These are phyloP conservation scores for Cucurbita ficifolia DNA, from an alignment of 306 rosid genomes.

Conservation along the genomic window DNA sequence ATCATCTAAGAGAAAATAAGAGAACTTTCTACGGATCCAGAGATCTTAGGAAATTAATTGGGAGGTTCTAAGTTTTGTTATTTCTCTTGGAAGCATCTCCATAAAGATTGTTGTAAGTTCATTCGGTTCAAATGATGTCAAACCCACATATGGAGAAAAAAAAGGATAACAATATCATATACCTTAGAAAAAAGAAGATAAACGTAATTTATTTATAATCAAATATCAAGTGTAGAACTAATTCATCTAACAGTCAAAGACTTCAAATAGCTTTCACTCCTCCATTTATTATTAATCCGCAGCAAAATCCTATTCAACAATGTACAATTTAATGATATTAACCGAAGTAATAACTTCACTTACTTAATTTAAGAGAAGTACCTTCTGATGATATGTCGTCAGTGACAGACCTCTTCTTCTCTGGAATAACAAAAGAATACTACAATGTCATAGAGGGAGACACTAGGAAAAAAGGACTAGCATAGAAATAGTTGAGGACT, in stretches of 20 bases:
- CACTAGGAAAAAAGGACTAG: constrained; percentile 7
- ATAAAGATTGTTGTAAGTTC: background rate
- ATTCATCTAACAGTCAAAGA: background rate
- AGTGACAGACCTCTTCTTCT: constrained; percentile 49
- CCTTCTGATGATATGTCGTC: constrained; percentile 36
- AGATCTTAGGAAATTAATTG: background rate
- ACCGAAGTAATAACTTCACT: constrained; percentile 6
- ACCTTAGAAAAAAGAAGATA: background rate
- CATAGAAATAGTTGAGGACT: background rate
- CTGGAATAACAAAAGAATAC: constrained; percentile 26
- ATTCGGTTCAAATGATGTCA: background rate
- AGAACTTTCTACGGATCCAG: too few species aligned
- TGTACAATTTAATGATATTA: background rate
- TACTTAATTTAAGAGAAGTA: constrained; percentile 55
- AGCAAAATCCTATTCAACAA: background rate
- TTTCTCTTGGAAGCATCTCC: background rate
- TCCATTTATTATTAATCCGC: background rate
- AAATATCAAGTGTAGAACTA: background rate
- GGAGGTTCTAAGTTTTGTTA: background rate
- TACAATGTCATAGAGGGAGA: constrained; percentile 8
- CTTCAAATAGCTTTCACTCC: background rate
- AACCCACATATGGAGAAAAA: background rate
- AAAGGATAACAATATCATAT: background rate
- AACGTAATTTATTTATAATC: background rate
- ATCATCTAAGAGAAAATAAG: background rate